Conservation (phyloP, 1,284 basidiomycete genomes). For the Naganishia cerealis region DNA sequence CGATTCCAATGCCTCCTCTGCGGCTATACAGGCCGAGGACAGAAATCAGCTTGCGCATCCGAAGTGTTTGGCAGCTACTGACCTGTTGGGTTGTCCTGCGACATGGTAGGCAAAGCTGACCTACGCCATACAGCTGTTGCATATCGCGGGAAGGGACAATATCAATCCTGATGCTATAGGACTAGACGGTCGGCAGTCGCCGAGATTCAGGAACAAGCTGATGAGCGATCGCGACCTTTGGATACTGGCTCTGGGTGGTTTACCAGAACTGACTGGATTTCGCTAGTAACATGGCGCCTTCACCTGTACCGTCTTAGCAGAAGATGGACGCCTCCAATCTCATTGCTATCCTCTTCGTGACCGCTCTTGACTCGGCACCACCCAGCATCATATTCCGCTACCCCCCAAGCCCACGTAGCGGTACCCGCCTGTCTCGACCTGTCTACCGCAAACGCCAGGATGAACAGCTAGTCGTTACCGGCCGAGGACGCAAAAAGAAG, state of each 20-base stretch:
- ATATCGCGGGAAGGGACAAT: neutral
- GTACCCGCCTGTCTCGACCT: slow-evolving; percentile 42
- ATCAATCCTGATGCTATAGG: too few relatives aligned
- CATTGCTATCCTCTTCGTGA: slow-evolving; percentile 51
- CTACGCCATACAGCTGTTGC: neutral
- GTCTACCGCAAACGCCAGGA: slow-evolving; percentile 30
- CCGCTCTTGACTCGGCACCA: slow-evolving; percentile 43
- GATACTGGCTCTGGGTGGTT: neutral
- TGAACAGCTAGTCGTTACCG: neutral
- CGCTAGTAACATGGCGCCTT: neutral
- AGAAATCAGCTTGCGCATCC: neutral
- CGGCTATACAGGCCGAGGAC: neutral
- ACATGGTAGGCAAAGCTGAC: neutral
- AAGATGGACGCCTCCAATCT: slow-evolving; percentile 45
- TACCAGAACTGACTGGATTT: neutral
- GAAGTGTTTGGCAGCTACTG: neutral
- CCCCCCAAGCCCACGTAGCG: slow-evolving; percentile 48
- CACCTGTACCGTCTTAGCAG: too few relatives aligned
- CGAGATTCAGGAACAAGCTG: neutral
- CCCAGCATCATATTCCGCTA: slow-evolving; percentile 47
- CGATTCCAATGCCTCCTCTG: slow-evolving; percentile 8
- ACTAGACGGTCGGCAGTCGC: neutral
- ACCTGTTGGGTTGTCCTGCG: neutral
- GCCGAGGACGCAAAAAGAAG: slow-evolving; percentile 10
- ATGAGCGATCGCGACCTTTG: neutral